A percentile compares a stretch with the other conserved stretches of the same genome.
These are phyloP conservation scores for Bryopsis sp. DNA, from an alignment of 139 green algal genomes.

Conservation along the genomic window DNA sequence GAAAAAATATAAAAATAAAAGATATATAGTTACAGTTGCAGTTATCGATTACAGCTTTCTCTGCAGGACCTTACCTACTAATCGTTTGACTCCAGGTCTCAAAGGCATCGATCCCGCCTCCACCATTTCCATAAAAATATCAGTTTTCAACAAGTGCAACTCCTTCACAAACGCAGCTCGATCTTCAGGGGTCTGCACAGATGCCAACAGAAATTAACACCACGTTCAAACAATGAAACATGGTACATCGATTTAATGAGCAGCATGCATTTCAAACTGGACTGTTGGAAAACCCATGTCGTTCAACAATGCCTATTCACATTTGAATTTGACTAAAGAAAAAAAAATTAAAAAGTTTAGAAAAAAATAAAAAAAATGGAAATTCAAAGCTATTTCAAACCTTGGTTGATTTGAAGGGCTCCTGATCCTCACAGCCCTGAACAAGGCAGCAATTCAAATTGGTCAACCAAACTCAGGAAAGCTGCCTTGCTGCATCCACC, in stretches of 20 bases:
- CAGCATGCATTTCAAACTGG: too few species aligned
- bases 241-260: too few species aligned
- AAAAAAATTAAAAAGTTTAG: too few species aligned
- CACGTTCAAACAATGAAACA: too few species aligned
- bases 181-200: slow-evolving; percentile 25
- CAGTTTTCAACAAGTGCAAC: slow-evolving; percentile 90
- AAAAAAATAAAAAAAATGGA: neutral
- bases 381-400: slow-evolving; percentile 24
- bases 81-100: slow-evolving; percentile 76
- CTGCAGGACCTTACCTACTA: slow-evolving; percentile 48
- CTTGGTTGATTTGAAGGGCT: slow-evolving; percentile 57
- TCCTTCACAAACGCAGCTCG: slow-evolving; percentile 67
- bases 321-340: too few species aligned
- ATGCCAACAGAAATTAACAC: neutral
- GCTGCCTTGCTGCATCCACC: neutral
- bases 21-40: neutral
- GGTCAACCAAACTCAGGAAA: neutral
- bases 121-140: slow-evolving; percentile 92
- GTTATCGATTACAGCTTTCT: too few species aligned
- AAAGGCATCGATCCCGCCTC: slow-evolving; percentile 80
- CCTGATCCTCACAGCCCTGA: slow-evolving; percentile 42
- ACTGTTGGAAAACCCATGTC: too few species aligned
- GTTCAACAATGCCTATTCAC: too few species aligned
- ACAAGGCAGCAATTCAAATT: too few species aligned
- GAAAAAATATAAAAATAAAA: too few species aligned